Evolutionary conservation across 2,329 filamentous ascomycete species (phyloP).

Genomic region (Trichoderma hamatum): DNA sequence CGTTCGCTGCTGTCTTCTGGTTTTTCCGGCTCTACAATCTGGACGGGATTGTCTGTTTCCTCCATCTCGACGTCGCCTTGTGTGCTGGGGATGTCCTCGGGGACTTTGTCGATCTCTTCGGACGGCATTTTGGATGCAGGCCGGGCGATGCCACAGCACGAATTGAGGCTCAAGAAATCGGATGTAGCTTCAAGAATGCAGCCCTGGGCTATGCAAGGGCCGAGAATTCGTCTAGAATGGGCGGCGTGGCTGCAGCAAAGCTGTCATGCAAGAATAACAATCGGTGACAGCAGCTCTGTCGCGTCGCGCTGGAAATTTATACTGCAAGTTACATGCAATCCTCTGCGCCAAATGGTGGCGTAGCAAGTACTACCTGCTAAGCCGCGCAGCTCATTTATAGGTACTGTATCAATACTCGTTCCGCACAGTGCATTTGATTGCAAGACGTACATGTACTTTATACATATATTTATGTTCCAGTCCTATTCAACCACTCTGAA

Average conservation of each 20-base stretch:
- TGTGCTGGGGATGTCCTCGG: slow-evolving; percentile 30
- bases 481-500: background rate
- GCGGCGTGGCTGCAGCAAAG: background rate
- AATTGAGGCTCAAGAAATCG: background rate
- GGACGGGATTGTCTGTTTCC: slow-evolving; percentile 33
- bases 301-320: slow-evolving; percentile 2
- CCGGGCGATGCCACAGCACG: background rate
- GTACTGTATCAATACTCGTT: background rate
- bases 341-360: background rate
- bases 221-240: background rate
- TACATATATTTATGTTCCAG: too few species aligned
- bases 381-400: too few species aligned
- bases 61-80: slow-evolving; percentile 47
- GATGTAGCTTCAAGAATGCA: background rate
- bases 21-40: slow-evolving; percentile 39
- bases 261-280: too few species aligned
- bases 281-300: background rate
- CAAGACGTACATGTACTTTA: too few species aligned
- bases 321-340: background rate
- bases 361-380: background rate
- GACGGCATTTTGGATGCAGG: slow-evolving; percentile 36
- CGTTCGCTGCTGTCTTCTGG: slow-evolving; percentile 40
- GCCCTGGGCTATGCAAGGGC: background rate
- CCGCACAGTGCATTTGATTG: background rate
- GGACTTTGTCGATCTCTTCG: slow-evolving; percentile 30